Evolutionary conservation across 1,284 basidiomycete genomes (phyloP).

Genomic region (Malassezia yamatoensis): DNA sequence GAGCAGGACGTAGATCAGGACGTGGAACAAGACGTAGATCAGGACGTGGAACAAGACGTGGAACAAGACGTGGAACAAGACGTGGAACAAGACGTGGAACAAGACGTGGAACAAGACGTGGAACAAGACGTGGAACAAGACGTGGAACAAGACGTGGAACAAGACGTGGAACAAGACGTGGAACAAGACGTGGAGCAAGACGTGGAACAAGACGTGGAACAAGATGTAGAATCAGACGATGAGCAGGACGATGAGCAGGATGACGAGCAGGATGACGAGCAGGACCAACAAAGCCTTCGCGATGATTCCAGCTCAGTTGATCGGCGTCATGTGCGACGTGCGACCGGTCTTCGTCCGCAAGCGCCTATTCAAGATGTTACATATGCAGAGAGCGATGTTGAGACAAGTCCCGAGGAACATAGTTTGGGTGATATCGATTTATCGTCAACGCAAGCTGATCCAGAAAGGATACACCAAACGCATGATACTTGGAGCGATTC

Average conservation of each 20-base stretch:
- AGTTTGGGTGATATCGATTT: no score
- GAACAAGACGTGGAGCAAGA: background rate
- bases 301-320: no score
- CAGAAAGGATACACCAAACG: no score
- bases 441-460: no score
- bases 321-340: no score
- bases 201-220: background rate
- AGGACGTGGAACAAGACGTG: background rate
- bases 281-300: background rate
- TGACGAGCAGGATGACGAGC: background rate
- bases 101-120: background rate
- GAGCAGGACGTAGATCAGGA: background rate
- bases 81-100: background rate
- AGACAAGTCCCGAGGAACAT: background rate
- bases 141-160: background rate
- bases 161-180: background rate
- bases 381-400: background rate
- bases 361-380: background rate
- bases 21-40: background rate
- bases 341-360: background rate
- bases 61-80: background rate
- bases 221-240: background rate
- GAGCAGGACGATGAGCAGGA: background rate
- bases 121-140: background rate
- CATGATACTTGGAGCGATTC: no score